Conservation (phyloP, 2,329 filamentous ascomycete species). For the Bipolaris zeicola region DNA sequence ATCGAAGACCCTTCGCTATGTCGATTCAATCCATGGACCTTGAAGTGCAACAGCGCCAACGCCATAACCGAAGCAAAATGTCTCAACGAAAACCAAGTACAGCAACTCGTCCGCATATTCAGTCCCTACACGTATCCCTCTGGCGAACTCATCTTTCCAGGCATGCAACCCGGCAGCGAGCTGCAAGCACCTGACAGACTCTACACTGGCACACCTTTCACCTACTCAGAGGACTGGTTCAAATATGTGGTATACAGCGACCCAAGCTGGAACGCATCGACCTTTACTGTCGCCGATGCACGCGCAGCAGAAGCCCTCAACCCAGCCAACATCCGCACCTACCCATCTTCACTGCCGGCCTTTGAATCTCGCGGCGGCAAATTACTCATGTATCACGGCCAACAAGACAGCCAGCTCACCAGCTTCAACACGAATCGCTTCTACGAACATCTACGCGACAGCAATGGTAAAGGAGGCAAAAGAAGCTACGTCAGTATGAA, state of each 20-base stretch:
- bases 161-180: conserved; percentile 56
- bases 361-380: conserved; percentile 50
- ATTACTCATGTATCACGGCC: conserved; percentile 53
- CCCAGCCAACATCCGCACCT: conserved; percentile 46
- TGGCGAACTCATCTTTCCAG: conserved; percentile 55
- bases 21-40: conserved; percentile 45
- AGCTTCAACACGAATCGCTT: conserved; percentile 52
- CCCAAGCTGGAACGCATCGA: conserved; percentile 34
- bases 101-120: conserved; percentile 52
- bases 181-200: conserved; percentile 45
- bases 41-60: conserved; percentile 41
- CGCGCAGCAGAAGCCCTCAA: conserved; percentile 44
- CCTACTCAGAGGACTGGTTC: conserved; percentile 52
- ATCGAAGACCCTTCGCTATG: conserved; percentile 51
- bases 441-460: conserved; percentile 50
- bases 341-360: conserved; percentile 39
- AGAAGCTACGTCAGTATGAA: conserved; percentile 19
- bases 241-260: conserved; percentile 53
- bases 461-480: no score
- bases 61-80: conserved; percentile 34
- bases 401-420: conserved; percentile 53
- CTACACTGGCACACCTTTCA: conserved; percentile 47
- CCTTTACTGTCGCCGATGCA: conserved; percentile 21
- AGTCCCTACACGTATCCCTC: conserved; percentile 48
- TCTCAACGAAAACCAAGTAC: conserved; percentile 51